Conservation (phyloP, 2,329 filamentous ascomycete species). For the Sordariomycetes sp. region DNA sequence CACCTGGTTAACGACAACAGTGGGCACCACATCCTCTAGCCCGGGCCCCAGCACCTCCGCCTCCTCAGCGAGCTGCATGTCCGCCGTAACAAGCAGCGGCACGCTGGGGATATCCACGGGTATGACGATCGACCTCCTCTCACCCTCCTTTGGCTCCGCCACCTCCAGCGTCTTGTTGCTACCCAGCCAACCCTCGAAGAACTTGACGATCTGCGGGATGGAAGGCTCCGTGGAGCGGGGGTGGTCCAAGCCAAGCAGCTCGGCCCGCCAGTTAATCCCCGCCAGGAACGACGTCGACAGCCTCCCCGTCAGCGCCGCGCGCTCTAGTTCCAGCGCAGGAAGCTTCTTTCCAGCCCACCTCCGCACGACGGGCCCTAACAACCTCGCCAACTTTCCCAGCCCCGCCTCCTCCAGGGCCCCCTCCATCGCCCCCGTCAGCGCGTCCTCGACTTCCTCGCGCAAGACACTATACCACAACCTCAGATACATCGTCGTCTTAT, state of each 20-base stretch:
- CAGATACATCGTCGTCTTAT: conserved; percentile 42
- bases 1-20: conserved; percentile 49
- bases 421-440: conserved; percentile 29
- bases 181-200: conserved; percentile 20
- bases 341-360: conserved; percentile 28
- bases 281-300: conserved; percentile 34
- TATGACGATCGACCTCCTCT: conserved; percentile 58
- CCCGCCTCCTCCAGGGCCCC: conserved; percentile 22
- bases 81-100: conserved; percentile 69
- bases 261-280: conserved; percentile 29
- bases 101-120: conserved; percentile 81
- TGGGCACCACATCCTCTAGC: conserved; percentile 17
- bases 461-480: conserved; percentile 65
- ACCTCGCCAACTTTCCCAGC: conserved; percentile 30
- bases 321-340: conserved; percentile 38
- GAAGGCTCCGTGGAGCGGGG: conserved; percentile 13
- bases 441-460: conserved; percentile 54
- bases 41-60: conserved; percentile 13
- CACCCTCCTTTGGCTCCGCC: not conserved
- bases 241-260: conserved; percentile 36
- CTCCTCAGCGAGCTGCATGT: conserved; percentile 37
- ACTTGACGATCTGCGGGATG: conserved; percentile 9
- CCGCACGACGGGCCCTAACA: conserved; percentile 30
- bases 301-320: conserved; percentile 36
- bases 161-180: conserved; percentile 8